Percentiles rank a stretch among this genome's conserved stretches.
These are phyloP conservation scores for Wickerhamomyces mucosus DNA, from an alignment of 805 yeast genomes.

Conservation along the genomic window DNA sequence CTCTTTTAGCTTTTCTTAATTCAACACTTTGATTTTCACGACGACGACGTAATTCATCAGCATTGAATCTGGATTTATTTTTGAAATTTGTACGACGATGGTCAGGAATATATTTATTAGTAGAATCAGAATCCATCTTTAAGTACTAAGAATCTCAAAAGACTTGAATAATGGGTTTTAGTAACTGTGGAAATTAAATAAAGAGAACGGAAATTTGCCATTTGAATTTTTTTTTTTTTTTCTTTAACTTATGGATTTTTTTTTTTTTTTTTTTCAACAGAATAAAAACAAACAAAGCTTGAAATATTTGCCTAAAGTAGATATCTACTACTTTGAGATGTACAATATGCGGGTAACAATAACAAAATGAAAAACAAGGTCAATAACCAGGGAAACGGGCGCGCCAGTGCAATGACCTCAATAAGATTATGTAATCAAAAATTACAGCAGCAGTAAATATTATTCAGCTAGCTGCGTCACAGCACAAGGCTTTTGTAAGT, in stretches of 20 bases:
- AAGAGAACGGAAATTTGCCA: not conserved
- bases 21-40: constrained; percentile 97
- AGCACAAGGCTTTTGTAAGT: too few species aligned
- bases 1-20: constrained; percentile 91
- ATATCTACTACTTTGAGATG: not conserved
- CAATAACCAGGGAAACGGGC: too few species aligned
- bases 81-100: constrained; percentile 95
- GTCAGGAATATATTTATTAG: constrained; percentile 87
- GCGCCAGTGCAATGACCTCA: too few species aligned
- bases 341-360: not conserved
- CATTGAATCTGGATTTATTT: constrained; percentile 86
- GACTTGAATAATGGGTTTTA: too few species aligned
- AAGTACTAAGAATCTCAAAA: constrained; percentile 2
- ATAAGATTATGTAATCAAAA: too few species aligned
- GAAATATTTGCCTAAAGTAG: too few species aligned
- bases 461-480: too few species aligned
- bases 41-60: constrained; percentile 95
- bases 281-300: too few species aligned
- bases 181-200: not conserved
- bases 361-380: constrained; percentile 1
- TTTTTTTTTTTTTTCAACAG: constrained; percentile 1
- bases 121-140: constrained; percentile 64
- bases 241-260: not conserved
- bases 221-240: not conserved
- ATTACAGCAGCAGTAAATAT: too few species aligned